These are phyloP conservation scores for Pythium pyrilobum DNA, from an alignment of 352 stramenopile genomes.

Conservation along the genomic window DNA sequence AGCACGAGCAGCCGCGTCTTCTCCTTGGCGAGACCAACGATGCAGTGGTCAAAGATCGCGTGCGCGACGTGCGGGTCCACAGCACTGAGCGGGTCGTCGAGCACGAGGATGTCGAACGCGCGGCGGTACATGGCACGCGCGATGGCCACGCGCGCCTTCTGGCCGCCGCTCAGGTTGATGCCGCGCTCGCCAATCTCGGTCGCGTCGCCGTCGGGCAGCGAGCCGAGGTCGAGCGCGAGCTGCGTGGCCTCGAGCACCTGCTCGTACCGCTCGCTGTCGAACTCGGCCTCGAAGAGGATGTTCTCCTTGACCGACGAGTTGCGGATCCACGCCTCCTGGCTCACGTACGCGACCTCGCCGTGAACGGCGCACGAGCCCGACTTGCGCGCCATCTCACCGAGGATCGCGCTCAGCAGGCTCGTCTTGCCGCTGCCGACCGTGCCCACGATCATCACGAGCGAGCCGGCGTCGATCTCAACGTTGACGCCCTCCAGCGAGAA, in stretches of 20 bases:
- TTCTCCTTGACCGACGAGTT: slow-evolving; percentile 89
- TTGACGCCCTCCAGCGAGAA: slow-evolving; percentile 31
- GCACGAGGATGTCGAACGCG: slow-evolving; percentile 48
- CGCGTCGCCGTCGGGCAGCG: slow-evolving; percentile 46
- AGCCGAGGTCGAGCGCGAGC: slow-evolving; percentile 33
- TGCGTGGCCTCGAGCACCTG: slow-evolving; percentile 31
- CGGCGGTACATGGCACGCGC: slow-evolving; percentile 53
- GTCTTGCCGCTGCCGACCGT: slow-evolving; percentile 49
- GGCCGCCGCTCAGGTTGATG: slow-evolving; percentile 82
- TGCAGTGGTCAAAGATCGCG: slow-evolving; percentile 29
- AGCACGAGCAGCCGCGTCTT: slow-evolving; percentile 38
- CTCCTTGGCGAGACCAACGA: slow-evolving; percentile 22
- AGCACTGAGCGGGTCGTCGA: slow-evolving; percentile 66
- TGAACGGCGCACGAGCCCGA: slow-evolving; percentile 18
- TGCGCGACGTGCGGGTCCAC: slow-evolving; percentile 47
- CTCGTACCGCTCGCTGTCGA: slow-evolving; percentile 31
- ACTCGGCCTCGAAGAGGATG: slow-evolving; percentile 73
- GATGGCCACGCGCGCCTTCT: slow-evolving; percentile 66
- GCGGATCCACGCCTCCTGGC: slow-evolving; percentile 91
- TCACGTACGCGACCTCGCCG: slow-evolving; percentile 64
- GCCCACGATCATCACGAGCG: slow-evolving; percentile 51
- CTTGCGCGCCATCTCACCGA: slow-evolving; percentile 40
- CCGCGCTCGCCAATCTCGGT: slow-evolving; percentile 71
- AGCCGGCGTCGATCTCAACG: slow-evolving; percentile 55
- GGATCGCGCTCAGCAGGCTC: slow-evolving; percentile 41